Evolutionary conservation across 495 filamentous ascomycete species (phyloP), one percentile per base, ranked within the genome.

Genomic region (Glutinoglossum americanum): DNA sequence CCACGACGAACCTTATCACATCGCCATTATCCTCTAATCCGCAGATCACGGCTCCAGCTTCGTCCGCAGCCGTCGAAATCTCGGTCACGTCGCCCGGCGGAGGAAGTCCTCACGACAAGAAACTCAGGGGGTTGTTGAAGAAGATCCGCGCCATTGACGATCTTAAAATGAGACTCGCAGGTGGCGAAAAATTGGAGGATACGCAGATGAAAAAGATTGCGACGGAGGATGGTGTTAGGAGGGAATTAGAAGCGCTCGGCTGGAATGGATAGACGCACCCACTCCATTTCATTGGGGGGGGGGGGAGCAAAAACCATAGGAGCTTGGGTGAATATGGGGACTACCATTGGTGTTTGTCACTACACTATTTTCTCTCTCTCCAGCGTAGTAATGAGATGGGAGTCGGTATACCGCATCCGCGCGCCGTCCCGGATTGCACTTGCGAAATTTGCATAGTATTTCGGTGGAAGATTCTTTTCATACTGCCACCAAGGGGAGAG

Each of bases 161-260:
- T 66, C 72, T 98, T 57, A 94, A 97, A 75, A 92, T 94, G 88
- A 79, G 92, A 55, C 80, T 86, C 60, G 92, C 90, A 3, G 80
- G 80, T 37, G 93, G 92, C 11, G 92, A 98, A 76, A 96, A 94
- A 73, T 68, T 98, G 58, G 92, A 98, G 70, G 89, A 94, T 67
- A 98, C 92, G 51, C 92, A 98, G 73, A 80, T 97, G 74, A 93
- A 92, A 78, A 98, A 98, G 77, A 98, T 98, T 61, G 76, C 79
- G 23, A 98, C 89, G 4, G 93, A 96, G 73, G 74, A 79, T 33
- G 66, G 73, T 8, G 87, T 98, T 33, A 75, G 86, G 57, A 84
- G 80, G 69, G 92, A 98, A 69, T 69, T 98, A 54, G 77, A 82
- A 33, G 70, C 64, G n/a, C 64, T 85, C 57, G 82, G 80, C 25